These are phyloP conservation scores for Talaromyces amestolkiae DNA, from an alignment of 2,329 filamentous ascomycete genomes.

Conservation along the genomic window DNA sequence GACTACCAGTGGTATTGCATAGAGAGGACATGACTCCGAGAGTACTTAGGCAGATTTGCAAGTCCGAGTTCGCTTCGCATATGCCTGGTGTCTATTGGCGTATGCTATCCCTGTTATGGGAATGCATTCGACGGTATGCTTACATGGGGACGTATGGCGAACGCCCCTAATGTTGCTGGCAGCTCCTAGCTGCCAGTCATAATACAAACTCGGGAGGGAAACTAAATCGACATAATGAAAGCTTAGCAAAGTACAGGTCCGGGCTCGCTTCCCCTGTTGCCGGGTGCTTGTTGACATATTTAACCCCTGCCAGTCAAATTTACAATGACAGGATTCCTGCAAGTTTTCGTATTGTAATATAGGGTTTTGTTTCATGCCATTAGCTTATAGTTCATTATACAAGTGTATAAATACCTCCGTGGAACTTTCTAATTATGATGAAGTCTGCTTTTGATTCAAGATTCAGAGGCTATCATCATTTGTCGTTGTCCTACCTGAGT, in stretches of 20 bases:
- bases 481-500: background rate
- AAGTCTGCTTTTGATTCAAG: background rate
- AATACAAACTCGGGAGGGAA: background rate
- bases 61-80: background rate
- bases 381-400: background rate
- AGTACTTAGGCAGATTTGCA: background rate
- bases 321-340: background rate
- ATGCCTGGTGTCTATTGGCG: background rate
- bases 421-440: background rate
- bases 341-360: background rate
- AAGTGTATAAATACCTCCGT: background rate
- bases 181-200: background rate
- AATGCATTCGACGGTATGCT: background rate
- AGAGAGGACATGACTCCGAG: background rate
- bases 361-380: background rate
- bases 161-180: background rate
- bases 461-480: background rate
- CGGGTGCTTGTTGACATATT: background rate
- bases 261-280: background rate
- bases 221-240: too few relatives aligned
- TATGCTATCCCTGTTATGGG: background rate
- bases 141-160: background rate
- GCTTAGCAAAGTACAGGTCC: background rate
- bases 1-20: background rate
- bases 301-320: background rate